Conservation (phyloP, 2,329 filamentous ascomycete genomes). For the Magnaporthiopsis poae region DNA sequence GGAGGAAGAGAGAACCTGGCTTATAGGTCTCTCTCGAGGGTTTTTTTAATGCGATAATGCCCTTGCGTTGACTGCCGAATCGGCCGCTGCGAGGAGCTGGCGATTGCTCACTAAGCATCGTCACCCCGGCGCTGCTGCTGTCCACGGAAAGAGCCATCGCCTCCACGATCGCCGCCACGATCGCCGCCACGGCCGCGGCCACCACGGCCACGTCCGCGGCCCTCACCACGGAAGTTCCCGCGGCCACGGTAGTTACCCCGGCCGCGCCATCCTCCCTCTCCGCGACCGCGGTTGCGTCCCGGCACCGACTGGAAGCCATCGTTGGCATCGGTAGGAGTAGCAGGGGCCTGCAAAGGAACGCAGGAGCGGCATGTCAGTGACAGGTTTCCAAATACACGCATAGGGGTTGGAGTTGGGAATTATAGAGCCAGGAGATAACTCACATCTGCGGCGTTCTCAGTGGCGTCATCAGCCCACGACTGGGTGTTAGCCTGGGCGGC, state of each 20-base stretch:
- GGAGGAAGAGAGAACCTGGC: not conserved
- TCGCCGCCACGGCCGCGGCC: slow-evolving; percentile 25
- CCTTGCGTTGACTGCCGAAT: not conserved
- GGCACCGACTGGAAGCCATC: slow-evolving; percentile 69
- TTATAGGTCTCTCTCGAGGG: too few relatives aligned
- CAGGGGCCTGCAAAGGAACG: slow-evolving; percentile 16
- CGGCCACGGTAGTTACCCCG: slow-evolving; percentile 42
- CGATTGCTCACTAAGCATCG: not conserved
- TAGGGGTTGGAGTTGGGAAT: too few relatives aligned
- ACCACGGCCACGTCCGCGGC: slow-evolving; percentile 30
- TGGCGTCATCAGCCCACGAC: slow-evolving; percentile 76
- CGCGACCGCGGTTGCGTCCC: slow-evolving; percentile 46
- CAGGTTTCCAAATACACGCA: too few relatives aligned
- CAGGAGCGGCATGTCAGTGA: not conserved
- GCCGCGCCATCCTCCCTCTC: slow-evolving; percentile 37
- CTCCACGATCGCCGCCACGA: not conserved
- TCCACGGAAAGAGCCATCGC: not conserved
- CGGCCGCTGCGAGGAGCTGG: not conserved
- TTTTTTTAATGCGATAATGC: not conserved
- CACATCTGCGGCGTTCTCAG: slow-evolving; percentile 39
- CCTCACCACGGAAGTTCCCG: slow-evolving; percentile 39
- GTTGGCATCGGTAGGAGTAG: slow-evolving; percentile 31
- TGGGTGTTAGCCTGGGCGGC: slow-evolving; percentile 45
- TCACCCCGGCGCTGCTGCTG: not conserved
- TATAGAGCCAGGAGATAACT: slow-evolving; percentile 15